Conservation (phyloP, 2,329 filamentous ascomycete species). For the Westerdykella aurantiaca region DNA sequence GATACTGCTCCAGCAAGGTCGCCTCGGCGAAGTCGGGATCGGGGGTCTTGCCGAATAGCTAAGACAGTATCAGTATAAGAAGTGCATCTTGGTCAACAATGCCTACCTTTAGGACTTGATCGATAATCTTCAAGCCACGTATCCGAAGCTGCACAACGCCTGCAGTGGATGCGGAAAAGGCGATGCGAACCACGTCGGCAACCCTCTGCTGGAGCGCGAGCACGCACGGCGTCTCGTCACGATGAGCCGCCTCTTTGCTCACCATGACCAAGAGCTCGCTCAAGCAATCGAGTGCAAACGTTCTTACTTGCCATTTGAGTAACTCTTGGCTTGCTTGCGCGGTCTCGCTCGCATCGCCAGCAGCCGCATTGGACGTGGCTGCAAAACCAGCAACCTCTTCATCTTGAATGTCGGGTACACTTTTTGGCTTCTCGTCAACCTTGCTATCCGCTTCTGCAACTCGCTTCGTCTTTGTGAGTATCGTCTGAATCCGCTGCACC, state of each 20-base stretch:
- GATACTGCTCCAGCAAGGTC: conserved; percentile 93
- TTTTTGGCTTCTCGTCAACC: conserved; percentile 44
- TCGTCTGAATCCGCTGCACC: conserved; percentile 81
- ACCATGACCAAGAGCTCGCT: conserved; percentile 75
- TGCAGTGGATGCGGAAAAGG: conserved; percentile 94
- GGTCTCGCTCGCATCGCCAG: conserved; percentile 38
- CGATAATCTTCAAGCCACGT: conserved; percentile 88
- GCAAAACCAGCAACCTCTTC: conserved; percentile 97
- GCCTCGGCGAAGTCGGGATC: conserved; percentile 98
- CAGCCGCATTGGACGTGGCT: conserved; percentile 57
- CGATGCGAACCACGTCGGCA: conserved; percentile 91
- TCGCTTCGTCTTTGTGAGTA: conserved; percentile 79
- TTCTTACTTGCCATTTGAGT: conserved; percentile 89
- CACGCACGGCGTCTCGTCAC: conserved; percentile 73
- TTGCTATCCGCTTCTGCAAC: conserved; percentile 54
- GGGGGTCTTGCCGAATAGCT: conserved; percentile 88
- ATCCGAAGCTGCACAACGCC: conserved; percentile 85
- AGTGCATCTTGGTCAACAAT: neutral
- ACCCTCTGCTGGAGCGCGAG: conserved; percentile 73
- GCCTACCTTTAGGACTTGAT: conserved; percentile 70
- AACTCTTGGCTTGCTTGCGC: conserved; percentile 65
- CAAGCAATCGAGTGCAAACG: conserved; percentile 87
- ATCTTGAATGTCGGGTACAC: conserved; percentile 75
- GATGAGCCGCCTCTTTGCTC: conserved; percentile 69
- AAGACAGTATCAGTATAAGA: conserved; percentile 4